These are phyloP conservation scores for Escovopsis sp. DNA, from an alignment of 2,329 filamentous ascomycete genomes.

Conservation along the genomic window DNA sequence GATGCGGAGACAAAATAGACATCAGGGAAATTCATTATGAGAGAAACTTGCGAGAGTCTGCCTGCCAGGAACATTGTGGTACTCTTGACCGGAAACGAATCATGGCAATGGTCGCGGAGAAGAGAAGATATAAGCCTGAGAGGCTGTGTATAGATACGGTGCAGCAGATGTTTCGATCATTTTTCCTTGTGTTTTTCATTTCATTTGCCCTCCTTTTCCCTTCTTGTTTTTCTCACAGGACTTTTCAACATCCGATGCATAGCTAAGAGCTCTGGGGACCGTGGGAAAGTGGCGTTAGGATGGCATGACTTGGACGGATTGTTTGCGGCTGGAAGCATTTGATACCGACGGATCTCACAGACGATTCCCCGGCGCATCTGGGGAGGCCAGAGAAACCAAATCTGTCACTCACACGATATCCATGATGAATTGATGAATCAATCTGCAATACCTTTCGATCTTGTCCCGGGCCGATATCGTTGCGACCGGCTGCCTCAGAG, in stretches of 20 bases:
- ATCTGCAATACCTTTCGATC: too few species aligned
- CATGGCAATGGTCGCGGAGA: neutral
- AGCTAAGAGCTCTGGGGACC: too few species aligned
- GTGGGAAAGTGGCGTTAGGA: constrained; percentile 5
- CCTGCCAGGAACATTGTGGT: neutral
- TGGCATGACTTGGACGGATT: constrained; percentile 6
- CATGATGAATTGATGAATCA: constrained; percentile 13
- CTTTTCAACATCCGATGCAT: too few species aligned
- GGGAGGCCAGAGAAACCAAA: constrained; percentile 7
- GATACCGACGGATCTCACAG: constrained; percentile 9
- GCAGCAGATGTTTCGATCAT: neutral
- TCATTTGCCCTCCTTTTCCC: constrained; percentile 4
- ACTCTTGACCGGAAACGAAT: neutral
- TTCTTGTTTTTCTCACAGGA: neutral
- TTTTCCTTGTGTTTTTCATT: neutral
- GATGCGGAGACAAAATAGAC: constrained; percentile 15
- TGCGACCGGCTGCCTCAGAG: too few species aligned
- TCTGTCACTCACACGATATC: constrained; percentile 15
- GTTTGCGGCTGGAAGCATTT: too few species aligned
- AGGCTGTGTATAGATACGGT: constrained; percentile 3
- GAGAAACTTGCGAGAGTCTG: constrained; percentile 2
- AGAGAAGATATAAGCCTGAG: neutral
- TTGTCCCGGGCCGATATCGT: too few species aligned
- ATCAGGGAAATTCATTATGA: constrained; percentile 14
- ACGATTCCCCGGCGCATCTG: constrained; percentile 7